Base-by-base conservation (phyloP, 164 flowering plant genomes). In the Nelumbo lutea region DNA sequence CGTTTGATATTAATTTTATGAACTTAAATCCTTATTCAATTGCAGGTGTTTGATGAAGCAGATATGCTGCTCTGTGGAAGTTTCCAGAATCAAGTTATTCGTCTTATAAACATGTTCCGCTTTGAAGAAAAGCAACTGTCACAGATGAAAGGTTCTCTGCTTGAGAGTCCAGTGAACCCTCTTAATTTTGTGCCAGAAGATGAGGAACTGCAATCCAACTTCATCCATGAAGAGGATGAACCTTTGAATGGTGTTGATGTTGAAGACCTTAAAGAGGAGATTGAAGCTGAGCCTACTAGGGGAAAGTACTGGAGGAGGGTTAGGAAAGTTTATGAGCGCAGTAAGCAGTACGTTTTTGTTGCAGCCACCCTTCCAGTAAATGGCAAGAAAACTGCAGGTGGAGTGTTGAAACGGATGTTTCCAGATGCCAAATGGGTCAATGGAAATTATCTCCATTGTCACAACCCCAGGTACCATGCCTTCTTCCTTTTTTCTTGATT, bases 11-110 rank as follows among this genome's bases (percentile, higher is more conserved):
- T 48, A 7, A 42, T 13, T 8, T 61, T 61, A 4, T 5, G 48
- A 43, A 14, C 14, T 44, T 64, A 42, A 6, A 43, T 15, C 61
- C 47, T 44, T 59, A 38, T 0, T 47, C 6, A 64, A 47, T 67
- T 68, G 43, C 84, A 95, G 97, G 98, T 95, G 48, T 95, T 95
- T 80, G 99, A 95, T 84, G 99, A 95, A 83, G 98, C 98, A 63
- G 99, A 90, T 73, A 80, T 95, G 95, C 84, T 95, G 62, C 88
- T 95, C 46, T 89, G 91, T 77, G 98, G 99, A 44, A 83, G 99
- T 70, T 95, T 89, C 61, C 94, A 90, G 81, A 95, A 95, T 84
- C 96, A 95, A 75, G 88, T 95, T 57, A 84, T 90, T 64, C 95
- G 91, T 68, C 88, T 95, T 5, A 87, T 95, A 78, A 73, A 92